These are phyloP conservation scores for Zea luxurians DNA, from an alignment of 176 grass and related monocot genomes.

Conservation along the genomic window DNA sequence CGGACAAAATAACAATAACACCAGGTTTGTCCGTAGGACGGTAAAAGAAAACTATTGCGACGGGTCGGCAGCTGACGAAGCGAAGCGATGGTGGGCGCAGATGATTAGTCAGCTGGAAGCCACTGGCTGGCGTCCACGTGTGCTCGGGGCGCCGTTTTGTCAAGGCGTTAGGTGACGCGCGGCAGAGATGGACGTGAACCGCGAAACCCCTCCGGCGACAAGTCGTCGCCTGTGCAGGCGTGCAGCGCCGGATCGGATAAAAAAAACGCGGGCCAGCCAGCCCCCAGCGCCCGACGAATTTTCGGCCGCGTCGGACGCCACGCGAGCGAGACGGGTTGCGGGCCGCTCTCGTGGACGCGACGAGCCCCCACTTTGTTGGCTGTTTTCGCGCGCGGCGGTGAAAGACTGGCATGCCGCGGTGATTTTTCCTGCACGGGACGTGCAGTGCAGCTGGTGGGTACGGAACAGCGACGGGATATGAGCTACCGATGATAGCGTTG, in stretches of 20 bases:
- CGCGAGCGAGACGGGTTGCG: background rate
- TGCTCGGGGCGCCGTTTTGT: background rate
- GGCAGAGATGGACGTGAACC: background rate
- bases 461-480: background rate
- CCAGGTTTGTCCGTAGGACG: background rate
- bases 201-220: constrained; percentile 9
- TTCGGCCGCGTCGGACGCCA: constrained; percentile 3
- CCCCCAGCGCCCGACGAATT: background rate
- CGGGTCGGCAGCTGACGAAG: constrained; percentile 35
- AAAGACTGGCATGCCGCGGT: background rate
- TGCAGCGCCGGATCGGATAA: background rate
- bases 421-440: background rate
- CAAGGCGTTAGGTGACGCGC: constrained; percentile 8
- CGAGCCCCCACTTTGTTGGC: background rate
- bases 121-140: constrained; percentile 31
- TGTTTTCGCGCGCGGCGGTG: background rate
- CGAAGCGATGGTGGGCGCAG: no score
- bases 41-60: constrained; percentile 30
- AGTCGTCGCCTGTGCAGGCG: constrained; percentile 12
- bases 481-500: no score
- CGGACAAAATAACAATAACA: background rate
- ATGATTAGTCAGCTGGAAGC: background rate
- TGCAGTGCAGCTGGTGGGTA: background rate
- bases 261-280: background rate
- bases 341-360: background rate